Base-by-base conservation (phyloP, 2,329 filamentous ascomycete genomes). In the Mariannaea elegans region DNA sequence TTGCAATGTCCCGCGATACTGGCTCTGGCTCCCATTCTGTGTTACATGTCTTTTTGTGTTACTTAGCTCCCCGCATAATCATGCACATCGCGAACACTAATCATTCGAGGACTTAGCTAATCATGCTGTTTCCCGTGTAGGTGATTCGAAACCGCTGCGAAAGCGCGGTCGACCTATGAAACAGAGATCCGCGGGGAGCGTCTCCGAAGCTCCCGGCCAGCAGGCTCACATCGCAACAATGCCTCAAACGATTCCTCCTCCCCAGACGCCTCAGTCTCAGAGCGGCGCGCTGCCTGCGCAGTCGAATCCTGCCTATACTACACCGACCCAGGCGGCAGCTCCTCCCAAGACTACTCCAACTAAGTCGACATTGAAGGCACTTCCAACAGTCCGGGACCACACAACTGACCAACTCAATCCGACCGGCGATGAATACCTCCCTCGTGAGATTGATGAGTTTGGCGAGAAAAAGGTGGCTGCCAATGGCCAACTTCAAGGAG, bases 331-430 rank as follows among this genome's bases (percentile, higher is more conserved):
- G 67, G 71, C 77, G 71, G 62, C 78, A 75, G 77, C 87, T 75
- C 92, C 93, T 14, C 88, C 91, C 19, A 95, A 94, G 77, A 85
- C 90, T 3, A 93, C 93, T 3, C 91, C 92, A 5, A 89, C 89
- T 31, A 96, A 96, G 78, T 84, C 88, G 9, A 92, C 94, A 8
- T 84, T 98, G 69, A 99, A 99, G 79, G 95, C 95, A 1, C 83
- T 99, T 41, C 95, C 95, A 3, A 98, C 95, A 4, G 95, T 98
- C 13, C 85, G 95, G 77, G 95, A 99, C 73, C 95, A 99, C 76
- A 99, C 95, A 3, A 98, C 94, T 14, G 94, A 98, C 75, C 94
- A 98, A 76, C 86, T 99, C 27, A 93, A 92, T 51, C 84, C 90
- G 24, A 91, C 93, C 71, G 91, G 92, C 63, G 95, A 98, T 75